Base-by-base conservation (phyloP, 805 yeast genomes). In the Candida ulmi region DNA sequence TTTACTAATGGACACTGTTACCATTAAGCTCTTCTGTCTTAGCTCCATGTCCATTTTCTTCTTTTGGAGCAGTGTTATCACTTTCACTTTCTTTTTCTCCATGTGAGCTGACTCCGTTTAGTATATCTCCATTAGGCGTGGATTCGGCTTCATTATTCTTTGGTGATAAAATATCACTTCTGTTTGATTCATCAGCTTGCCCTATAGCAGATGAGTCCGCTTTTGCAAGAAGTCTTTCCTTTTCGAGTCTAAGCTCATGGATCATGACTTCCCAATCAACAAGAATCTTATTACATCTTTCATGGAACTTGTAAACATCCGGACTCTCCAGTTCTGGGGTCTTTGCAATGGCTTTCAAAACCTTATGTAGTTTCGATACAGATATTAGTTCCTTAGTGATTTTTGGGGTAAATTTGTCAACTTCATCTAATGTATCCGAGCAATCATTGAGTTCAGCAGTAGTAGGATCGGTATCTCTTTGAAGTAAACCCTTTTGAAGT, bases 281-380 rank as follows among this genome's bases (percentile, higher is more conserved):
- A 35, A 74, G 51, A 27, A 74, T 51, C 30, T 63, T 65, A 18
- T 55, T 58, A 42, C 73, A 67, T 44, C 71, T 58, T 39, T 66
- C 68, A 43, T 72, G 76, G 41, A 74, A 61, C 42, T 66, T 61
- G 52, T 63, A 69, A 43, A 72, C 69, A 29, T 69, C 66, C 12
- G 67, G 62, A 42, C 67, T 63, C 43, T 62, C 68, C 44, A 72
- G 58, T 27, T 58, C 58, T 21, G 59, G 60, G 43, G 65, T 62
- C 41, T 63, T 65, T 37, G 65, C 43, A 17, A 74, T 71, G 40
- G 75, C 74, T 50, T 68, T 71, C 42, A 74, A 51, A 1, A 74
- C 78, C 52, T 74, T 74, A 50, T 74, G 78, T 37, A 74, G 58
- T 47, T 72, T 74, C 13, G 78, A 71, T 17, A 56, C 55, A 36